Evolutionary conservation across 2,329 filamentous ascomycete species (phyloP).

Genomic region (Colletotrichum filicis): DNA sequence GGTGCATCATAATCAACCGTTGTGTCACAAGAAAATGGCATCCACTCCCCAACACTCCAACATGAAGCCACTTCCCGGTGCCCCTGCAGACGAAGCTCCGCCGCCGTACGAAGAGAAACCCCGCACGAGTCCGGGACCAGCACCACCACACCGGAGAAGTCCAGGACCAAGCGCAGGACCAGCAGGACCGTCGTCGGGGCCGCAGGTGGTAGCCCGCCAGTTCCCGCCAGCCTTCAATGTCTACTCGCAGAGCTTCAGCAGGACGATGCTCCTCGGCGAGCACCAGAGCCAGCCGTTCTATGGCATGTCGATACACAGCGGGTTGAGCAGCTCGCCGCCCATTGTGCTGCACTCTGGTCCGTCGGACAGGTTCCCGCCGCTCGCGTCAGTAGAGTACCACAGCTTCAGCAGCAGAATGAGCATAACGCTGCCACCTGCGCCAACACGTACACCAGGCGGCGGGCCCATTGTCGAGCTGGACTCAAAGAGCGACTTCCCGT

Average conservation of each 20-base stretch:
- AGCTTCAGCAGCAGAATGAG: slow-evolving; percentile 30
- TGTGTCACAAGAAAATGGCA: background rate
- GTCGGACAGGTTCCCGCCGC: slow-evolving; percentile 20
- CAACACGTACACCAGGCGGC: slow-evolving; percentile 23
- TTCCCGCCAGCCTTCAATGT: slow-evolving; percentile 36
- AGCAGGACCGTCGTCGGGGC: background rate
- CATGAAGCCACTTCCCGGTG: slow-evolving; percentile 11
- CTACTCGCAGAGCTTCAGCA: slow-evolving; percentile 35
- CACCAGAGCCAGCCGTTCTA: slow-evolving; percentile 34
- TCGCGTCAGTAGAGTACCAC: slow-evolving; percentile 33
- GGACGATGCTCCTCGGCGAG: slow-evolving; percentile 33
- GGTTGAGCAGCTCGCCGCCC: slow-evolving; percentile 24
- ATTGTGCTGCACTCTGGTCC: slow-evolving; percentile 37
- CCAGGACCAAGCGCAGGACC: background rate
- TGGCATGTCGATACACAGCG: slow-evolving; percentile 33
- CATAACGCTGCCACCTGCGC: slow-evolving; percentile 26
- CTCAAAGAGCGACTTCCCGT: slow-evolving; percentile 22
- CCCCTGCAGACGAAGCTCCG: slow-evolving; percentile 21
- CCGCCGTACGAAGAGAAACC: slow-evolving; percentile 31
- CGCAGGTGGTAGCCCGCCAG: slow-evolving; percentile 30
- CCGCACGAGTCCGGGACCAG: slow-evolving; percentile 1
- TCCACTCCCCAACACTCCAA: background rate
- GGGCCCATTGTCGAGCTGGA: slow-evolving; percentile 18
- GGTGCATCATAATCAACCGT: background rate
- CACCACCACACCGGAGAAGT: background rate